Evolutionary conservation across 2,329 filamentous ascomycete species (phyloP).

Genomic region (Penicillium sp.): DNA sequence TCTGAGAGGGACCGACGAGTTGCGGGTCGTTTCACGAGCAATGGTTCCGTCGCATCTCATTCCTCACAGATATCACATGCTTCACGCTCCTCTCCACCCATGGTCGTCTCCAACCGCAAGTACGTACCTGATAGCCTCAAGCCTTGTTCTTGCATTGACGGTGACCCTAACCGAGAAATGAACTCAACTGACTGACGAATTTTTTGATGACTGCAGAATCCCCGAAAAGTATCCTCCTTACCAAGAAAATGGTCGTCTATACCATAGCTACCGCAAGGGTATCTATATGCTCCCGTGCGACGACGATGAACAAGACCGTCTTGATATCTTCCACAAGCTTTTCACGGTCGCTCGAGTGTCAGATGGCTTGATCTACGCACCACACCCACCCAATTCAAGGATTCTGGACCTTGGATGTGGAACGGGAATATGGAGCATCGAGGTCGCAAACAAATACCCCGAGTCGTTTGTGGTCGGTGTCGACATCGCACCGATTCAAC

Average conservation of each 20-base stretch:
- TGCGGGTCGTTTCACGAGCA: conserved; percentile 30
- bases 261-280: conserved; percentile 69
- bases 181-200: neutral
- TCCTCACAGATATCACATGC: conserved; percentile 23
- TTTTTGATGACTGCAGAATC: conserved; percentile 26
- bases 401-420: conserved; percentile 76
- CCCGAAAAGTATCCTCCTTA: conserved; percentile 47
- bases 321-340: conserved; percentile 82
- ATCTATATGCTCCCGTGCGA: conserved; percentile 80
- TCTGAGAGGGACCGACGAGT: conserved; percentile 24
- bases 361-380: conserved; percentile 49
- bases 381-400: conserved; percentile 47
- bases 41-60: conserved; percentile 35
- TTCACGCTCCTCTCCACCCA: conserved; percentile 24
- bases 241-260: conserved; percentile 71
- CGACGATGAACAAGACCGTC: conserved; percentile 74
- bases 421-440: conserved; percentile 89
- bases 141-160: neutral
- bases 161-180: neutral
- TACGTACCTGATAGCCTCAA: conserved; percentile 7
- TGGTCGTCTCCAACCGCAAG: conserved; percentile 28
- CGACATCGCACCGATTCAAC: conserved; percentile 67
- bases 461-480: conserved; percentile 64
- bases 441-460: conserved; percentile 73
- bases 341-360: conserved; percentile 66